These are phyloP conservation scores for Ophiostoma novo-ulmi DNA, from an alignment of 2,329 filamentous ascomycete genomes.

Conservation along the genomic window DNA sequence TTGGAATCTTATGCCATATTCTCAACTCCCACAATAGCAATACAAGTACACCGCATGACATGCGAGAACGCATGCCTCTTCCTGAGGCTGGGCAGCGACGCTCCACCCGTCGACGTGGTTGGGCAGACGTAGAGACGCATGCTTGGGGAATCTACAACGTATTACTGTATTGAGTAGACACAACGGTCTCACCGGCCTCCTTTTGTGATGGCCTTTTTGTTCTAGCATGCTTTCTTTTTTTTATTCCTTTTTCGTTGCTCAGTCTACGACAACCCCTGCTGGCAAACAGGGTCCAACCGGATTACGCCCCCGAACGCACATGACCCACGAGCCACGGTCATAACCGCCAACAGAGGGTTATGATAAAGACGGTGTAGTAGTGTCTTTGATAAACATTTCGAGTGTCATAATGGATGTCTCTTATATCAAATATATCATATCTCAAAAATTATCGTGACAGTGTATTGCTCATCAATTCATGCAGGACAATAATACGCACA, in stretches of 20 bases:
- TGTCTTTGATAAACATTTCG: not conserved
- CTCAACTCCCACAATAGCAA: not conserved
- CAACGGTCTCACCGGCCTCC: not conserved
- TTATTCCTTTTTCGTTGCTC: not conserved
- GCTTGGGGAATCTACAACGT: no score
- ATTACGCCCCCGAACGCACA: not conserved
- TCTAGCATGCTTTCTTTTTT: not conserved
- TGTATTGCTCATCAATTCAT: no score
- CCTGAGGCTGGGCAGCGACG: slow-evolving; percentile 10
- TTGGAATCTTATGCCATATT: not conserved
- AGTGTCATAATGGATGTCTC: no score
- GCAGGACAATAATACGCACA: no score
- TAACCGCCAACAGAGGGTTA: not conserved
- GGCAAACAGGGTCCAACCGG: not conserved
- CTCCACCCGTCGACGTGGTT: slow-evolving; percentile 15
- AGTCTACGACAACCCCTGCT: not conserved
- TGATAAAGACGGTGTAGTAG: not conserved
- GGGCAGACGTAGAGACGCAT: not conserved
- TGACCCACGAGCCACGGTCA: not conserved
- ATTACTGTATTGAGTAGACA: no score
- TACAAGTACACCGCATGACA: not conserved
- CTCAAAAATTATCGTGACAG: no score
- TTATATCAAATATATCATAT: no score
- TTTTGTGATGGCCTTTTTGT: not conserved
- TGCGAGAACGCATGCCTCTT: not conserved